Evolutionary conservation across 768 basidiomycete genomes (phyloP).

Genomic region (Lactarius hengduanensis): DNA sequence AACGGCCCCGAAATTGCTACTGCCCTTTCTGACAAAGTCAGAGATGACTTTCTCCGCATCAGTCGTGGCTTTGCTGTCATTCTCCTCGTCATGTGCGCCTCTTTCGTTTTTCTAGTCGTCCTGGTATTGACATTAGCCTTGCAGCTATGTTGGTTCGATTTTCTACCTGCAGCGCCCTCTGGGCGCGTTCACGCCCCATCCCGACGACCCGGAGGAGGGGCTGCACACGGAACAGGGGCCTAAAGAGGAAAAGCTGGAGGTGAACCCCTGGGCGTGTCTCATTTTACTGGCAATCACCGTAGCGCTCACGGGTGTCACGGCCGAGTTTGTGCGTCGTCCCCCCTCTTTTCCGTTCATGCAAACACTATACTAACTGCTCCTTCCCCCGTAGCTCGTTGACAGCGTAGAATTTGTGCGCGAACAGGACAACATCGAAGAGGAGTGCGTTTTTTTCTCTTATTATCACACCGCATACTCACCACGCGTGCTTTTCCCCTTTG

Average conservation of each 20-base stretch:
- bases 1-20: slow-evolving; percentile 25
- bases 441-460: slow-evolving; percentile 40
- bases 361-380: background rate
- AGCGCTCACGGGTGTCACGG: slow-evolving; percentile 63
- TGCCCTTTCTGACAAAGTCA: slow-evolving; percentile 45
- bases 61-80: slow-evolving; percentile 66
- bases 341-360: background rate
- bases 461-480: slow-evolving; percentile 3
- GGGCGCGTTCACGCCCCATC: slow-evolving; percentile 45
- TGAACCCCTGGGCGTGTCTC: slow-evolving; percentile 64
- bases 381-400: slow-evolving; percentile 52
- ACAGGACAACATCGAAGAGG: slow-evolving; percentile 44
- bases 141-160: slow-evolving; percentile 63
- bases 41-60: slow-evolving; percentile 53
- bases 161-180: slow-evolving; percentile 72
- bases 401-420: slow-evolving; percentile 57
- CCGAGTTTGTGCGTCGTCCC: slow-evolving; percentile 56
- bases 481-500: too few relatives aligned
- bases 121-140: background rate
- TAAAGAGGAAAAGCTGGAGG: slow-evolving; percentile 50
- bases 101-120: background rate
- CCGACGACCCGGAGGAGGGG: slow-evolving; percentile 40
- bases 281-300: slow-evolving; percentile 51
- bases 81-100: slow-evolving; percentile 55
- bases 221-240: slow-evolving; percentile 40